A percentile compares a stretch with the other conserved stretches of the same genome.
phyloP scores from a whole-genome alignment of 805 yeast genomes.

The Peterozyma toletana region DNA sequence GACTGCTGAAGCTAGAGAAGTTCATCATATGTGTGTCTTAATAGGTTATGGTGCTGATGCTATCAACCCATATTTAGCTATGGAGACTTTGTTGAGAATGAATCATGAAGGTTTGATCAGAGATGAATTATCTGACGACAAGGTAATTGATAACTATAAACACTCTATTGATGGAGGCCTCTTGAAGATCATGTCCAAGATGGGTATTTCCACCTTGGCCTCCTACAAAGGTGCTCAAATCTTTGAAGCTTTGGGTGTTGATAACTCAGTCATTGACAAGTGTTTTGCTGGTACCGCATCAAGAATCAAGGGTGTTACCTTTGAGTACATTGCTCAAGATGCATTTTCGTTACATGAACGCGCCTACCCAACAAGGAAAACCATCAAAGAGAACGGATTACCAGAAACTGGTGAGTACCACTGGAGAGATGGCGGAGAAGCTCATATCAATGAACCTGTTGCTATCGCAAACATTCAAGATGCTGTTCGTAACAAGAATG shows the following conservation, averaged over 20 bases:
- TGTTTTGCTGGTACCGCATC: slow-evolving; percentile 98
- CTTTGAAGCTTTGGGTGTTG: slow-evolving; percentile 94
- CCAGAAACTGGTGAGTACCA: slow-evolving; percentile 97
- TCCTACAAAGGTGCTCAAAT: slow-evolving; percentile 99
- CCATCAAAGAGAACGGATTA: slow-evolving; percentile 63
- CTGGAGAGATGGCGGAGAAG: slow-evolving; percentile 98
- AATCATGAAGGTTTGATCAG: slow-evolving; percentile 70
- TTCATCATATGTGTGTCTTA: slow-evolving; percentile 90
- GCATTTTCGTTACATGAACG: slow-evolving; percentile 90
- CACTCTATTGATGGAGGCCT: slow-evolving; percentile 86
- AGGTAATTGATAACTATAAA: slow-evolving; percentile 72
- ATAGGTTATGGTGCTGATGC: slow-evolving; percentile 98
- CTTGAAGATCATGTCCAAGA: slow-evolving; percentile 95
- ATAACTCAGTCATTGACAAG: slow-evolving; percentile 88
- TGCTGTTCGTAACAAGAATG: slow-evolving; percentile 97
- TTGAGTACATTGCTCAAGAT: slow-evolving; percentile 94
- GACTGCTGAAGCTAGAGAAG: slow-evolving; percentile 96
- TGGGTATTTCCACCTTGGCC: slow-evolving; percentile 98
- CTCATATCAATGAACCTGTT: slow-evolving; percentile 89
- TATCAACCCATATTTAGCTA: slow-evolving; percentile 85
- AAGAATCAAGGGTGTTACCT: slow-evolving; percentile 90
- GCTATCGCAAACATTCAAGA: slow-evolving; percentile 95
- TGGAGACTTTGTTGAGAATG: slow-evolving; percentile 83
- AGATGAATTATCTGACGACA: slow-evolving; percentile 44
- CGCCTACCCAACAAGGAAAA: slow-evolving; percentile 77